Conservation (phyloP, 1,139 yeast species). For the Saccharomyces hybrid region DNA sequence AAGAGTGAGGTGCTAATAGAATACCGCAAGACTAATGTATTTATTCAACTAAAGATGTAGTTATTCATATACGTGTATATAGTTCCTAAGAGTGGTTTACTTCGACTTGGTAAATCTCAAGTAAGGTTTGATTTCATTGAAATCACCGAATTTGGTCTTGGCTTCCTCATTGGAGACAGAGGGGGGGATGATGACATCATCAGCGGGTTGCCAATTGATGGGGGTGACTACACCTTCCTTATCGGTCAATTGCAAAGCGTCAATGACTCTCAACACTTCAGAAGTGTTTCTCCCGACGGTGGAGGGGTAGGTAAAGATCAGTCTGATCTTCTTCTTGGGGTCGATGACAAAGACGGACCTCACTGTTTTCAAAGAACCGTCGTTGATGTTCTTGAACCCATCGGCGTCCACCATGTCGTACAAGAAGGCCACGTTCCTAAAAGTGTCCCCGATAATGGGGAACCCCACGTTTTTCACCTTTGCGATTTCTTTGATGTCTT, state of each 20-base stretch:
- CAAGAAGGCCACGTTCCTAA: constrained; percentile 69
- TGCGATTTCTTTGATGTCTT: constrained; percentile 74
- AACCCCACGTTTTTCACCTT: constrained; percentile 61
- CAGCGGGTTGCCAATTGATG: constrained; percentile 55
- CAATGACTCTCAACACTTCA: constrained; percentile 80
- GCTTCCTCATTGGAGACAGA: constrained; percentile 75
- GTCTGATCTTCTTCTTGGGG: constrained; percentile 77
- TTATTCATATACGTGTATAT: neutral
- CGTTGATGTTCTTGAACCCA: constrained; percentile 69
- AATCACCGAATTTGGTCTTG: constrained; percentile 70
- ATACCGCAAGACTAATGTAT: neutral
- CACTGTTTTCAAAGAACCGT: constrained; percentile 67
- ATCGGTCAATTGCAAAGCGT: constrained; percentile 78
- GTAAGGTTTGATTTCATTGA: constrained; percentile 76
- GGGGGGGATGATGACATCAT: constrained; percentile 87
- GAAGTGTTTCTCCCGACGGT: constrained; percentile 86
- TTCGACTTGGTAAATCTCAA: constrained; percentile 50
- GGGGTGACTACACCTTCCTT: constrained; percentile 79
- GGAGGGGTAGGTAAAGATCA: constrained; percentile 81
- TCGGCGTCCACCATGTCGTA: constrained; percentile 91
- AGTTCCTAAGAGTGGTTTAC: neutral
- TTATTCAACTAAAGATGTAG: neutral
- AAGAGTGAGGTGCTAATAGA: neutral
- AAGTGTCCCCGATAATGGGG: constrained; percentile 83
- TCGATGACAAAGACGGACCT: constrained; percentile 86